Evolutionary conservation across 2,329 filamentous ascomycete genomes (phyloP).

Genomic region (Huntiella savannae): DNA sequence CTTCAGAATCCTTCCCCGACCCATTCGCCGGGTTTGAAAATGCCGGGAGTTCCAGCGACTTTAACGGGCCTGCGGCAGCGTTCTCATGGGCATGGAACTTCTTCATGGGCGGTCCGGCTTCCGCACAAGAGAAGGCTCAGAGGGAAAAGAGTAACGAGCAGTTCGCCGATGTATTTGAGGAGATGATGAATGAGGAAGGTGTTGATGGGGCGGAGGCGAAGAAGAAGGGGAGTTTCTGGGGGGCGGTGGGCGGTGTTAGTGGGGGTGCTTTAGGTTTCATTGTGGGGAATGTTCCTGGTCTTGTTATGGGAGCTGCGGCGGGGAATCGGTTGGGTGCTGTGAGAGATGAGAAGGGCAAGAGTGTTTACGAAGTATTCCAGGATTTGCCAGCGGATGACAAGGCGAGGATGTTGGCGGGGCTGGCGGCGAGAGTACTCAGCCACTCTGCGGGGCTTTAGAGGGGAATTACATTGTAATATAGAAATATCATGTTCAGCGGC

Average conservation of each 20-base stretch:
- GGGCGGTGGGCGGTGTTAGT: conserved; percentile 63
- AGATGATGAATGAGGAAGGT: conserved; percentile 75
- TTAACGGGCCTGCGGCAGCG: conserved; percentile 20
- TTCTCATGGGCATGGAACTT: conserved; percentile 66
- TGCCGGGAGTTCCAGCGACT: conserved; percentile 10
- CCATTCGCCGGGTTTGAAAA: conserved; percentile 28
- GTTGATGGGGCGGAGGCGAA: conserved; percentile 40
- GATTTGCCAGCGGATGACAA: conserved; percentile 71
- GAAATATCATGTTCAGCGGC: too few relatives aligned
- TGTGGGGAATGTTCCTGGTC: conserved; percentile 74
- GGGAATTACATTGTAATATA: not conserved
- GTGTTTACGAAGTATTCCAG: conserved; percentile 77
- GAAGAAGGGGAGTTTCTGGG: conserved; percentile 54
- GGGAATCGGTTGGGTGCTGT: conserved; percentile 84
- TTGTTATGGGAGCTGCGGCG: conserved; percentile 76
- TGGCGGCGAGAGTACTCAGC: conserved; percentile 74
- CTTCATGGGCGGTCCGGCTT: conserved; percentile 25
- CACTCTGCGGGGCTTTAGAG: conserved; percentile 44
- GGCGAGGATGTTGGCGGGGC: conserved; percentile 59
- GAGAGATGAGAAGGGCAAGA: conserved; percentile 80
- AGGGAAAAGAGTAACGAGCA: conserved; percentile 52
- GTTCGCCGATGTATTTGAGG: conserved; percentile 73
- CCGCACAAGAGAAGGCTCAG: conserved; percentile 20
- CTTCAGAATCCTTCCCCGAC: conserved; percentile 16
- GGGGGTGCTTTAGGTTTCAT: conserved; percentile 90